A percentile compares a stretch with the other conserved stretches of the same genome.
Conservation (phyloP, 2,329 filamentous ascomycete genomes). For the Pseudonectria buxi region DNA sequence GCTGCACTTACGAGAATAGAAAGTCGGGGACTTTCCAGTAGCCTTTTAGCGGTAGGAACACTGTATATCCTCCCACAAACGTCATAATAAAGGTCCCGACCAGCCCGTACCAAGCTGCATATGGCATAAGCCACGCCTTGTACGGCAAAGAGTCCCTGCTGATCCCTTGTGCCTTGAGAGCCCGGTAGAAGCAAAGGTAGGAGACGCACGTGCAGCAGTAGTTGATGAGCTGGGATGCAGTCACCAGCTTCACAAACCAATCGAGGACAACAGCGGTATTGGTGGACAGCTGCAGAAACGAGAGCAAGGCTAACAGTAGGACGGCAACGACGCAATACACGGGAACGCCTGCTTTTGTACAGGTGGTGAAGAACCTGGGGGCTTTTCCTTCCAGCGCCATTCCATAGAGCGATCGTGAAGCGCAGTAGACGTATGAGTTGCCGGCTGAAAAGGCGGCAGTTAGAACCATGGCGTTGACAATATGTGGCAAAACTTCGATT, state of each 20-base stretch:
- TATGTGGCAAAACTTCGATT: constrained; percentile 58
- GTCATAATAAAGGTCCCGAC: constrained; percentile 61
- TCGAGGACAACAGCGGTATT: constrained; percentile 59
- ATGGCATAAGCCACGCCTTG: constrained; percentile 63
- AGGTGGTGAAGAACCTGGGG: constrained; percentile 51
- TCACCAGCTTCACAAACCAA: constrained; percentile 65
- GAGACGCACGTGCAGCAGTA: constrained; percentile 63
- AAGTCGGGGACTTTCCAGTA: constrained; percentile 65
- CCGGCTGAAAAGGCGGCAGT: constrained; percentile 61
- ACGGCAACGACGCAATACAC: constrained; percentile 65
- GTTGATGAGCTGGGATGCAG: constrained; percentile 68
- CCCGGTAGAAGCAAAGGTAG: constrained; percentile 66
- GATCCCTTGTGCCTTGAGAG: constrained; percentile 62
- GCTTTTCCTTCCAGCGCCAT: constrained; percentile 64
- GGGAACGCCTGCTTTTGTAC: constrained; percentile 61
- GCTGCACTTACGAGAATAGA: constrained; percentile 57
- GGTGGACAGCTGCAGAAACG: constrained; percentile 66
- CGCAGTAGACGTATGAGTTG: constrained; percentile 59
- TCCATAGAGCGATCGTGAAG: constrained; percentile 61
- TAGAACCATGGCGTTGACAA: constrained; percentile 67
- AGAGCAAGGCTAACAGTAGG: constrained; percentile 60
- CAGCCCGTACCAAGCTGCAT: constrained; percentile 61
- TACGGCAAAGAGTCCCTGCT: constrained; percentile 63
- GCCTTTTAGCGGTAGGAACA: constrained; percentile 56
- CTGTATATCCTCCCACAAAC: constrained; percentile 67